phyloP scores from a whole-genome alignment of 306 rosid genomes.

The Mimosa bimucronata region DNA sequence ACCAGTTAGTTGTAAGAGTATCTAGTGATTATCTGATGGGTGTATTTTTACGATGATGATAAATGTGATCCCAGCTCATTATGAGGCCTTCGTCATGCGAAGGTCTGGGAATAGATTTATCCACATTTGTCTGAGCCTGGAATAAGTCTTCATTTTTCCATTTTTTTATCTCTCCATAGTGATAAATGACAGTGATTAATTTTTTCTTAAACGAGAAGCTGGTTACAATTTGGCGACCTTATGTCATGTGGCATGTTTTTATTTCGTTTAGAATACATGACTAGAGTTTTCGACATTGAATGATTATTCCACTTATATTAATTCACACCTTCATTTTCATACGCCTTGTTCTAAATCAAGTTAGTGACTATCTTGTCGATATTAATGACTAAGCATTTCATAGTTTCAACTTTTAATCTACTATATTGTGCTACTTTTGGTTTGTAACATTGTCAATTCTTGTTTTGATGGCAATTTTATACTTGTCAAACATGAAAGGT shows the following conservation, averaged over 20 bases:
- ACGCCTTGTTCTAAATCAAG: neutral
- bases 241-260: neutral
- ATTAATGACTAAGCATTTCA: neutral
- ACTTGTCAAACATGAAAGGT: neutral
- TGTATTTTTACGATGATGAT: conserved; percentile 38
- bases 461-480: neutral
- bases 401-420: neutral
- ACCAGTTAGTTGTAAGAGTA: neutral
- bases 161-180: neutral
- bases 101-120: conserved; percentile 43
- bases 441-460: neutral
- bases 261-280: neutral
- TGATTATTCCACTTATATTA: neutral
- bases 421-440: neutral
- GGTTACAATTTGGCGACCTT: neutral
- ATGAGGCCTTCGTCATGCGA: conserved; percentile 42
- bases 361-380: neutral
- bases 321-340: neutral
- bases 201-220: neutral
- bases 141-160: neutral
- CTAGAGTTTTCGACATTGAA: neutral
- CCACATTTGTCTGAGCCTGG: conserved; percentile 52
- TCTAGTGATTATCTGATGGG: neutral
- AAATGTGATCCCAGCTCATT: conserved; percentile 56
- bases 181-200: neutral